Percentiles rank a stretch among this genome's conserved stretches.
Evolutionary conservation across 2,329 filamentous ascomycete genomes (phyloP).

Genomic region (Claviceps paspali): DNA sequence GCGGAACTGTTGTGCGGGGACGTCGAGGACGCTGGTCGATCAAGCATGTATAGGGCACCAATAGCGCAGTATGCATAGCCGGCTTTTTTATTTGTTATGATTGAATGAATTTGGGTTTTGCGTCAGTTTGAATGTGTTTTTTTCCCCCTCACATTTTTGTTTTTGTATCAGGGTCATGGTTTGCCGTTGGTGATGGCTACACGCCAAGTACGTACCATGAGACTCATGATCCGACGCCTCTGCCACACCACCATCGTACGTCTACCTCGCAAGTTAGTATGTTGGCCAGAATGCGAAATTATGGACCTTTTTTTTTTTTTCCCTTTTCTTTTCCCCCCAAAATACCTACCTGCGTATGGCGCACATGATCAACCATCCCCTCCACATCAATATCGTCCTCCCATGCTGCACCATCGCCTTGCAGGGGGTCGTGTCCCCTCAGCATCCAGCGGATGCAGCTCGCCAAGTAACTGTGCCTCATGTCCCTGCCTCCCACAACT

Average conservation of each 20-base stretch:
- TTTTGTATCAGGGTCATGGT: too few species aligned
- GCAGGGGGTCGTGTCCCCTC: slow-evolving; percentile 40
- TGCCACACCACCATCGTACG: slow-evolving; percentile 73
- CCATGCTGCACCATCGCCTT: slow-evolving; percentile 39
- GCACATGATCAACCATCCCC: slow-evolving; percentile 54
- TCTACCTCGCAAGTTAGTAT: slow-evolving; percentile 28
- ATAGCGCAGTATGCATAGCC: slow-evolving; percentile 87
- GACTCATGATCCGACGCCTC: slow-evolving; percentile 69
- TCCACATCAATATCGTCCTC: slow-evolving; percentile 63
- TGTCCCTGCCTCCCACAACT: slow-evolving; percentile 67
- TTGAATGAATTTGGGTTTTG: too few species aligned
- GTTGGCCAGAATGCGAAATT: neutral
- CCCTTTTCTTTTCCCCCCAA: neutral
- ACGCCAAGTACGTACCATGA: slow-evolving; percentile 42
- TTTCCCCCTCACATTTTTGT: too few species aligned
- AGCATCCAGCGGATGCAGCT: slow-evolving; percentile 72
- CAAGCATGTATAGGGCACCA: slow-evolving; percentile 61
- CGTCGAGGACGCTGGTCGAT: slow-evolving; percentile 32
- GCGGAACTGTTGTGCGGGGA: slow-evolving; percentile 7
- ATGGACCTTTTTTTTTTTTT: neutral
- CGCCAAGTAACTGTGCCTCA: slow-evolving; percentile 78
- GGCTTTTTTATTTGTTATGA: too few species aligned
- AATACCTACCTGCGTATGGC: slow-evolving; percentile 35
- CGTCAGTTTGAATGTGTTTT: too few species aligned
- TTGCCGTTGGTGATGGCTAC: neutral